Evolutionary conservation across 2,329 filamentous ascomycete species (phyloP).

Genomic region (Exophiala sideris): DNA sequence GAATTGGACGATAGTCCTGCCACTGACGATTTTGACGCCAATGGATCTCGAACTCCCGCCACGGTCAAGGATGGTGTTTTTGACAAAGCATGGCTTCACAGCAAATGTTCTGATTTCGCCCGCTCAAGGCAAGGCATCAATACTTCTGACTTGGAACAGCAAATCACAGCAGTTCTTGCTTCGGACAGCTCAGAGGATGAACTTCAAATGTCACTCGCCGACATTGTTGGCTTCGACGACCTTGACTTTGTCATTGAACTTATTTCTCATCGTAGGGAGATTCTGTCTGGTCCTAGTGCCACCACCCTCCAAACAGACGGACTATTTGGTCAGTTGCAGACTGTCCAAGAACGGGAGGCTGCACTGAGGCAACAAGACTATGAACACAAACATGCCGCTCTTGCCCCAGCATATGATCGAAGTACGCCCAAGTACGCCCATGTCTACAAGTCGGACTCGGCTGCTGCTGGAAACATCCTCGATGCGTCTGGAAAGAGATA

Average conservation of each 20-base stretch:
- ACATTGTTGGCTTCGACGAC: slow-evolving; percentile 89
- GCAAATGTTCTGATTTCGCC: slow-evolving; percentile 66
- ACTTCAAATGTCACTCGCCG: slow-evolving; percentile 83
- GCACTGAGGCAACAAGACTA: slow-evolving; percentile 71
- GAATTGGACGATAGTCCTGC: slow-evolving; percentile 23
- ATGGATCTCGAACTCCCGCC: slow-evolving; percentile 37
- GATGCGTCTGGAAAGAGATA: slow-evolving; percentile 79
- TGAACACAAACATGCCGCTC: slow-evolving; percentile 73
- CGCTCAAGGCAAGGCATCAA: slow-evolving; percentile 64
- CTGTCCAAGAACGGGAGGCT: slow-evolving; percentile 73
- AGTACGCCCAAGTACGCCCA: slow-evolving; percentile 81
- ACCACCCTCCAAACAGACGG: slow-evolving; percentile 40
- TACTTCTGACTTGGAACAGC: slow-evolving; percentile 67
- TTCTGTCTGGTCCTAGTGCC: slow-evolving; percentile 49
- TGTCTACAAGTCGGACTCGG: slow-evolving; percentile 68
- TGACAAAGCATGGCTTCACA: slow-evolving; percentile 66
- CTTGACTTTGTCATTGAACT: slow-evolving; percentile 89
- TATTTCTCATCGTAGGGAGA: slow-evolving; percentile 70
- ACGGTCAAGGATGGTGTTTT: slow-evolving; percentile 40
- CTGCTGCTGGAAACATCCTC: slow-evolving; percentile 81
- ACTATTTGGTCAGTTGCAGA: slow-evolving; percentile 61
- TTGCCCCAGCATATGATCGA: slow-evolving; percentile 68
- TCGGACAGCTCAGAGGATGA: slow-evolving; percentile 74
- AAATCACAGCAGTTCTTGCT: slow-evolving; percentile 70
- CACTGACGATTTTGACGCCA: slow-evolving; percentile 60